Evolutionary conservation across 805 yeast species (phyloP), one percentile per base, ranked within the genome.

Genomic region (Candida dajiaensis): DNA sequence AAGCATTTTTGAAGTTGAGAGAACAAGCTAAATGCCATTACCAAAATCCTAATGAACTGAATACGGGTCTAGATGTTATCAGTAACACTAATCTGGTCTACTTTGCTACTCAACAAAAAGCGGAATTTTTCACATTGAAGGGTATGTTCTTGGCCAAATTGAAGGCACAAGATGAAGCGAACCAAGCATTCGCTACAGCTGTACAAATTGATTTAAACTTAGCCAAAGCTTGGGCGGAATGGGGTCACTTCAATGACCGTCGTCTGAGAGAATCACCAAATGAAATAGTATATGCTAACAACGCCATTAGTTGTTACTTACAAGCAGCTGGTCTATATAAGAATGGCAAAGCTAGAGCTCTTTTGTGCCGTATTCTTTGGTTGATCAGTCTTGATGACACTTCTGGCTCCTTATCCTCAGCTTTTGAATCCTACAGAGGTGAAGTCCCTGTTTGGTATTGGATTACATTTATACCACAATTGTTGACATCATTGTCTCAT

Each of bases 361-460:
- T 94, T 25, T 69, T 94, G 44, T 94, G 97, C 41, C 76, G 98
- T 45, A 88, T 95, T 42, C 71, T 94, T 45, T 94, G 99, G 99
- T 75, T 94, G 50, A 82, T 94, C 45, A 83, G 96, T 50, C 72
- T 92, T 66, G 98, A 94, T 65, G 97, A 94, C 63, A 72, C 84
- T 1, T 72, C 80, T 5, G 95, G 95, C 1, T 77, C 89, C 0
- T 72, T 94, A 41, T 80, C 95, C 0, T 81, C 81, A 50, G 96
- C 97, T 0, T 92, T 92, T 65, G 96, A 89, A 46, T 81, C 85
- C 42, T 94, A 88, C 64, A 79, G 90, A 51, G 97, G 98, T 19
- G 99, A 95, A 53, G 89, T 89, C 38, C 99, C 99, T 5, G 96
- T 92, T 2, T 94, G 99, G 99, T 92, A 92, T 65, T 94, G 98